Base-by-base conservation (phyloP, 2,329 filamentous ascomycete species). In the Pezicula rhizophila region DNA sequence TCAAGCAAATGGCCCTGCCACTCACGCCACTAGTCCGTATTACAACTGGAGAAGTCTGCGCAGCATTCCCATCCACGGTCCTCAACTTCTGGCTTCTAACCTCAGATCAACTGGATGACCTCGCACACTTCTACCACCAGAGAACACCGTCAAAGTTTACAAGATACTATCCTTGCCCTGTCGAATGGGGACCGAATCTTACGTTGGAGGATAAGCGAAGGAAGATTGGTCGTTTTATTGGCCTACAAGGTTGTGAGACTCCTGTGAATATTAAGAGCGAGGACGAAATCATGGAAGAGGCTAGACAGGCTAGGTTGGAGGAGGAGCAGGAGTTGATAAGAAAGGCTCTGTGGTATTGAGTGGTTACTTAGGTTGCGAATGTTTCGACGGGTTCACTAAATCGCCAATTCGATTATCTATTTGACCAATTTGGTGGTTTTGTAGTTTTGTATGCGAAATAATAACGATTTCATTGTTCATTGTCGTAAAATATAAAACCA, bases 71-170 rank as follows among this genome's bases (percentile, higher is more conserved):
- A 1, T 60, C 62, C 17, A 86, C 79, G 3, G 72, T 89, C 47
- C 79, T 90, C 41, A 76, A 78, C 62, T 88, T 86, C 68, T 87
- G 84, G 76, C 80, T 89, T 28, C 76, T 90, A 34, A 89, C 84
- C 14, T 82, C 87, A 64, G 68, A 68, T 26, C 75, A 90, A 67
- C 80, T 89, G 47, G 85, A 90, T 68, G 70, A 71, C 47, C 75
- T 90, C 37, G 85, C 85, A 3, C 70, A 76, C 56, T 88, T 85
- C 68, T 90, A 89, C 70, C 83, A 87, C 68, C 86, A 90, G 69
- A 75, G 75, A 50, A 78, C 75, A 1, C 80, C 78, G 1, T 70
- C 70, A 50, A 61, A 64, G n/a, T 80, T 73, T 70, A 76, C 76
- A 2, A 56, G 64, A 44, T 71, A 77, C 52, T 90, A 90, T 64